Conservation (phyloP, 306 rosid species). For the Lathyrus sativus region DNA sequence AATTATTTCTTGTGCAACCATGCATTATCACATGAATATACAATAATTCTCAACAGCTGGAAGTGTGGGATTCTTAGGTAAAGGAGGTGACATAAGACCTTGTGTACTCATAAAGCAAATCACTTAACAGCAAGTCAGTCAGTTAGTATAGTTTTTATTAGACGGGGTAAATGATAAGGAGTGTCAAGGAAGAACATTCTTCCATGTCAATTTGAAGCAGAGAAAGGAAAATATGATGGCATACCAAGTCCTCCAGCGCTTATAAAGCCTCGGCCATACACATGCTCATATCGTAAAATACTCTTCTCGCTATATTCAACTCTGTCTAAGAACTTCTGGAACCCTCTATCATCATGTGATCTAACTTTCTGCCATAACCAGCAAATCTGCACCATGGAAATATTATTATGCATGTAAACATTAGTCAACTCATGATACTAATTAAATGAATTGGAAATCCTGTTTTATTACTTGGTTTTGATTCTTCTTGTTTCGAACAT, state of each 20-base stretch:
- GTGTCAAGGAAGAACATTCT: slow-evolving; percentile 27
- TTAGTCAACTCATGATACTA: slow-evolving; percentile 24
- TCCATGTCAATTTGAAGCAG: slow-evolving; percentile 9
- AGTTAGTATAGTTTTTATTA: slow-evolving; percentile 19
- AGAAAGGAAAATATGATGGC: slow-evolving; percentile 27
- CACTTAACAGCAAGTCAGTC: slow-evolving; percentile 16
- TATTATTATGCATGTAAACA: slow-evolving; percentile 29
- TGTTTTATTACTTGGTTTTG: slow-evolving; percentile 78
- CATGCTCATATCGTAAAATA: slow-evolving; percentile 58
- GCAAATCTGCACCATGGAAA: slow-evolving; percentile 67
- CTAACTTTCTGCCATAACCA: slow-evolving; percentile 72
- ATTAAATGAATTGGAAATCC: slow-evolving; percentile 7
- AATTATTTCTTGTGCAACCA: background rate
- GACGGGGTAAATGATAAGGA: slow-evolving; percentile 23
- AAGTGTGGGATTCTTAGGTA: background rate
- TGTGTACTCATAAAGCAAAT: slow-evolving; percentile 12
- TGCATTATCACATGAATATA: slow-evolving; percentile 22
- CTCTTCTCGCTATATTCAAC: slow-evolving; percentile 57
- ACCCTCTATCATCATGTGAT: slow-evolving; percentile 59
- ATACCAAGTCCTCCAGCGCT: slow-evolving; percentile 80
- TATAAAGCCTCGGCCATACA: slow-evolving; percentile 67
- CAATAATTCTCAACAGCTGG: background rate
- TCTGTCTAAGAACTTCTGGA: slow-evolving; percentile 64
- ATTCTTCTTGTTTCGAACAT: slow-evolving; percentile 86
- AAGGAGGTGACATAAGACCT: background rate